A percentile compares a stretch with the other conserved stretches of the same genome.
Evolutionary conservation across 2,329 filamentous ascomycete genomes (phyloP).

Genomic region (Aureobasidium leucospermi): DNA sequence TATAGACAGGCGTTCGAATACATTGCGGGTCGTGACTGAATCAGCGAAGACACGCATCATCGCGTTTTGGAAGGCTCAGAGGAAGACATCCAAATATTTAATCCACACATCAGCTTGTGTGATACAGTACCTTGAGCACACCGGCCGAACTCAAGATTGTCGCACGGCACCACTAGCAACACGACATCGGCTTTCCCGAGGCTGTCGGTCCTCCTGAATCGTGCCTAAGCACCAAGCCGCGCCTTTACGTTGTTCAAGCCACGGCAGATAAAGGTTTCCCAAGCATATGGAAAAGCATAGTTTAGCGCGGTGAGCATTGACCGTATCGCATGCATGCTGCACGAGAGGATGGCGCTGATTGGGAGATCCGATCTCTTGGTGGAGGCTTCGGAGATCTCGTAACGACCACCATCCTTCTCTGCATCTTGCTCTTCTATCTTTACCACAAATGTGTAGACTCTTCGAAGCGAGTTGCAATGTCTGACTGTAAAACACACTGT

Average conservation of each 20-base stretch:
- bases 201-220: not conserved
- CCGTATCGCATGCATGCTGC: slow-evolving; percentile 4
- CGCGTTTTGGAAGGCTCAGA: no score
- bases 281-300: not conserved
- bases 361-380: not conserved
- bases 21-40: no score
- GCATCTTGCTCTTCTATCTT: not conserved
- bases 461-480: not conserved
- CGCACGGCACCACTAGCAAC: not conserved
- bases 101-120: not conserved
- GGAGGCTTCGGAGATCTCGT: not conserved
- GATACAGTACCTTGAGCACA: no score
- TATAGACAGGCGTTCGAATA: no score
- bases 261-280: not conserved
- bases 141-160: not conserved
- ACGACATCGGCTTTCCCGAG: not conserved
- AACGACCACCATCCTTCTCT: not conserved
- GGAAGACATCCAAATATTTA: no score
- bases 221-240: not conserved
- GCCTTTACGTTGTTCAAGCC: not conserved
- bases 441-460: not conserved
- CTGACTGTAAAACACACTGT: not conserved
- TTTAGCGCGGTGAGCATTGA: not conserved
- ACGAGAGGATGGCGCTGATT: not conserved
- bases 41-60: no score